Evolutionary conservation across 176 grass and related monocot species (phyloP), one percentile per base, ranked within the genome.

Genomic region (Lolium rigidum): DNA sequence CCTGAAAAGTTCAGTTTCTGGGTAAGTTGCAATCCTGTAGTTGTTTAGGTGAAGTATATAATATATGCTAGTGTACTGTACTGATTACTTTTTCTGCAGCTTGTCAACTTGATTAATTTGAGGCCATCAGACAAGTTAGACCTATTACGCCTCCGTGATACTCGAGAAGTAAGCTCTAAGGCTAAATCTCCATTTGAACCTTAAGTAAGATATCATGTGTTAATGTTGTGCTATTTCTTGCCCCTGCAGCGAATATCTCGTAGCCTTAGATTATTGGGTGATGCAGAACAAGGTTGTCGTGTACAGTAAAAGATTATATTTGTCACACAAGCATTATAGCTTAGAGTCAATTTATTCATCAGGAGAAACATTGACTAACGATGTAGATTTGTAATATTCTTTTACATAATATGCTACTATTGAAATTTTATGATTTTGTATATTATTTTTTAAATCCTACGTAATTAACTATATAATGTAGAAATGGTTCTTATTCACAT

Each of bases 1-100:
- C 88, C 92, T 85, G 94, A 99, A 90, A 94, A 89, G 48, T 93
- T 99, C 66, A 99, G 97, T 86, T 99, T 99, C 86, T 99, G 97
- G 92, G 94, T 99, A 94, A 22, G 56, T 74, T 4, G 21, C 43
- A 66, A 66, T 52, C 51, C 21, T 14, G 7, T 22, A 24, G 88
- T 74, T 80, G n/a, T 54, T 85, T 28, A 77, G 65, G 38, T 78
- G 56, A 81, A 80, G 11, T 20, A 43, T 44, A 16, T 54, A 51
- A 55, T 57, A 81, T 58, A 8, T 78, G 20, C 76, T 41, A 13
- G 14, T 70, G 38, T 18, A 55, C 25, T 80, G 35, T 57, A 17
- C 73, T 87, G 37, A 47, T 35, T 35, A 35, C 31, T 35, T 35
- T 35, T 78, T 86, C 63, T 28, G 69, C 92, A 99, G 97, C 92